Evolutionary conservation across 192 early-diverging fungal genomes (phyloP).

Genomic region (Oehlia diaphana): DNA sequence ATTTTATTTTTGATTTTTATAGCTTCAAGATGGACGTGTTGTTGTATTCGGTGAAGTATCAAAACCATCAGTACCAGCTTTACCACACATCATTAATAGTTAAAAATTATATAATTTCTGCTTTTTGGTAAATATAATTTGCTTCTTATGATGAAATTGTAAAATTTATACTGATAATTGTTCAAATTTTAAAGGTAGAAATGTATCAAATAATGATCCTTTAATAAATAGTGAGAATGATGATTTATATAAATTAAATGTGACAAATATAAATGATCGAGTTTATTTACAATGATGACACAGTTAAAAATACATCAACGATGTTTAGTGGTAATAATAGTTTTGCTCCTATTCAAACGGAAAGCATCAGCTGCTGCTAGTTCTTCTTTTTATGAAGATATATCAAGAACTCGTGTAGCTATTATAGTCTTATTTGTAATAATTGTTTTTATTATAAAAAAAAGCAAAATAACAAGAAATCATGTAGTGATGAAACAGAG

Average conservation of each 20-base stretch:
- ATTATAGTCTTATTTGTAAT: too few relatives aligned
- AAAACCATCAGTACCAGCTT: background rate
- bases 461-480: too few relatives aligned
- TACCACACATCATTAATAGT: background rate
- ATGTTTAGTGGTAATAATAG: too few relatives aligned
- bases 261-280: slow-evolving; percentile 1
- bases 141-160: background rate
- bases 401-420: too few relatives aligned
- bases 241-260: background rate
- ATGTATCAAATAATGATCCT: background rate
- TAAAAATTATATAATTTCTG: background rate
- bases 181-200: background rate
- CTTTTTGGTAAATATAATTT: background rate
- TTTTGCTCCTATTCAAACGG: too few relatives aligned
- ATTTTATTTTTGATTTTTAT: background rate
- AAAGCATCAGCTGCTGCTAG: too few relatives aligned
- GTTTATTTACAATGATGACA: background rate
- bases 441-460: too few relatives aligned
- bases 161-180: background rate
- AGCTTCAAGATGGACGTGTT: background rate
- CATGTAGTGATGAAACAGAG: too few relatives aligned
- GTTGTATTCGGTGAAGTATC: background rate
- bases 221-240: background rate
- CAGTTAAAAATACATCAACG: background rate
- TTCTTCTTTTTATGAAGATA: too few relatives aligned